A percentile compares a stretch with the other conserved stretches of the same genome.
Conservation (phyloP, 2,329 filamentous ascomycete species). For the Colletotrichum lini region DNA sequence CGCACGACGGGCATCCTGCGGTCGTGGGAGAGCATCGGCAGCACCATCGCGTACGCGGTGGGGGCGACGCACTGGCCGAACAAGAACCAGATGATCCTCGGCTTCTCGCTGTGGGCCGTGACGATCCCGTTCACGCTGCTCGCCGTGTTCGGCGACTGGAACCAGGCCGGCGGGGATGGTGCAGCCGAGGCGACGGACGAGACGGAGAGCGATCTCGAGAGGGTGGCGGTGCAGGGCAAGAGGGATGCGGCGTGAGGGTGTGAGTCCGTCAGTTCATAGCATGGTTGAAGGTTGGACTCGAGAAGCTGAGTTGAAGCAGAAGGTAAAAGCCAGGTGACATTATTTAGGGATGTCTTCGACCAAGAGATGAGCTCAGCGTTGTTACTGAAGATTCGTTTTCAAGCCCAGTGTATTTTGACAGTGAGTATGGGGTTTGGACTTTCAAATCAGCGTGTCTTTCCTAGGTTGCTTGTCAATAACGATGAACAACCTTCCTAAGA, state of each 20-base stretch:
- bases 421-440: too few species aligned
- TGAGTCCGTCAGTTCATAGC: not conserved
- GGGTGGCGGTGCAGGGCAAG: conserved; percentile 16
- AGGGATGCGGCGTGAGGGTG: conserved; percentile 2
- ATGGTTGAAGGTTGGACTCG: too few species aligned
- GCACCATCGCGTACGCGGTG: conserved; percentile 32
- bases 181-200: conserved; percentile 3
- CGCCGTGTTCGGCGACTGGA: conserved; percentile 36
- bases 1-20: conserved; percentile 33
- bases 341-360: too few species aligned
- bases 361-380: too few species aligned
- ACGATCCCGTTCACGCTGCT: conserved; percentile 36
- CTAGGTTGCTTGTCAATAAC: too few species aligned
- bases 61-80: conserved; percentile 36
- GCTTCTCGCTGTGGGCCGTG: conserved; percentile 27
- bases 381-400: too few species aligned
- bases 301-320: not conserved
- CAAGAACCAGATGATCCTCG: conserved; percentile 34
- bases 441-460: too few species aligned
- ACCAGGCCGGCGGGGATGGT: conserved; percentile 4
- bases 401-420: too few species aligned
- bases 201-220: conserved; percentile 23
- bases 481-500: too few species aligned
- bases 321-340: too few species aligned
- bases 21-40: conserved; percentile 34